Base-by-base conservation (phyloP, 2,329 filamentous ascomycete species). In the Epichloe uncinata region DNA sequence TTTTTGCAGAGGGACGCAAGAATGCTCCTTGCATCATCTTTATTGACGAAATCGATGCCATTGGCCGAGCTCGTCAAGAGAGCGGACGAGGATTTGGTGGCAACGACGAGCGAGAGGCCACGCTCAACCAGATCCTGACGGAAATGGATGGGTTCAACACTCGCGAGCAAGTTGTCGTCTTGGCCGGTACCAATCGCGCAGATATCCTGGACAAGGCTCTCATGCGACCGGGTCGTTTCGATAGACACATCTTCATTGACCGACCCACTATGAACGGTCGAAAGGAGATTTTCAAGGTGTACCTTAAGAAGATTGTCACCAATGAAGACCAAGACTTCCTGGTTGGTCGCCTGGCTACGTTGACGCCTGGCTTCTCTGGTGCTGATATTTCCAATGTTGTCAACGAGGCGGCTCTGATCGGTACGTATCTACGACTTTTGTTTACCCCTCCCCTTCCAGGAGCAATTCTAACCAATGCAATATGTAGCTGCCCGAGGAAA, bases 121-220 rank as follows among this genome's bases (percentile, higher is more conserved):
- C 93, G 0, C 81, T 98, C 30, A 98, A 98, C 69, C 93, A 98
- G 70, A 97, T 98, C 54, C 74, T 98, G 49, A 98, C 93, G 0
- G 93, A 98, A 67, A 98, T 98, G 93, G 93, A 98, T 65, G 93
- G 91, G 52, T 97, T 97, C 81, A 96, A 96, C 69, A 97, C 91
- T 7, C 81, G 84, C 2, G 91, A 97, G 62, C 91, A 97, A 70
- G 87, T 98, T 41, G 91, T 98, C 48, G 93, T 98, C 34, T 78
- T 98, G 54, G 93, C 93, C 45, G 93, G 93, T 71, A 98, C 93
- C 50, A 98, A 98, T 71, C 79, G 93, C 69, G 85, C 89, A 11
- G 93, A 98, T 66, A 82, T 97, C 44, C 78, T 98, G 41, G 93
- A 98, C 67, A 89, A 93, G 72, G 93, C 93, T 7, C 73, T 98